phyloP scores from a whole-genome alignment of 2,329 filamentous ascomycete genomes.

The Cercospora sp. region DNA sequence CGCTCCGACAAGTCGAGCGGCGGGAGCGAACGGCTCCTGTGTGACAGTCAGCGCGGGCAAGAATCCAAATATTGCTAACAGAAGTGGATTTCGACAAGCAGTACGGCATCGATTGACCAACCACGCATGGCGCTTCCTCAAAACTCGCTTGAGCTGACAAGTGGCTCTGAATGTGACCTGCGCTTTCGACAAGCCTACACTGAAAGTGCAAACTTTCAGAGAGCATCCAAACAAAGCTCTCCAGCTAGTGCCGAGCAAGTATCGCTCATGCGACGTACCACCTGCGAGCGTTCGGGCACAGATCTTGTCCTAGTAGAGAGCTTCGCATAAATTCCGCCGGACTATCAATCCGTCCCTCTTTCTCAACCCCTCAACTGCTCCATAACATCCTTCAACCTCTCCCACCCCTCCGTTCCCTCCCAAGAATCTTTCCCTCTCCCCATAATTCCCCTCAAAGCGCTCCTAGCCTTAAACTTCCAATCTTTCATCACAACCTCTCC shows the following conservation, averaged over 20 bases:
- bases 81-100: neutral
- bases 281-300: neutral
- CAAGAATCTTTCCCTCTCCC: conserved; percentile 78
- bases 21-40: neutral
- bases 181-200: neutral
- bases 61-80: neutral
- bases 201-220: neutral
- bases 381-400: conserved; percentile 54
- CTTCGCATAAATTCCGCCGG: neutral
- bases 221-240: neutral
- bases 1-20: neutral
- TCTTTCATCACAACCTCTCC: conserved; percentile 68
- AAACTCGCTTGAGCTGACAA: neutral
- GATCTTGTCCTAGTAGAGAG: neutral
- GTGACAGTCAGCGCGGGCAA: neutral
- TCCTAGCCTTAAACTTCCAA: conserved; percentile 88
- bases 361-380: conserved; percentile 44
- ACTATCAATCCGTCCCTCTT: neutral
- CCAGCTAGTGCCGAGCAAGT: neutral
- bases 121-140: neutral
- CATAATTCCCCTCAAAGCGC: conserved; percentile 78
- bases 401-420: conserved; percentile 75
- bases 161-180: neutral
- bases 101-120: neutral
- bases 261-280: neutral